Conservation (phyloP, 495 filamentous ascomycete genomes). For the Tuber microsphaerosporum region DNA sequence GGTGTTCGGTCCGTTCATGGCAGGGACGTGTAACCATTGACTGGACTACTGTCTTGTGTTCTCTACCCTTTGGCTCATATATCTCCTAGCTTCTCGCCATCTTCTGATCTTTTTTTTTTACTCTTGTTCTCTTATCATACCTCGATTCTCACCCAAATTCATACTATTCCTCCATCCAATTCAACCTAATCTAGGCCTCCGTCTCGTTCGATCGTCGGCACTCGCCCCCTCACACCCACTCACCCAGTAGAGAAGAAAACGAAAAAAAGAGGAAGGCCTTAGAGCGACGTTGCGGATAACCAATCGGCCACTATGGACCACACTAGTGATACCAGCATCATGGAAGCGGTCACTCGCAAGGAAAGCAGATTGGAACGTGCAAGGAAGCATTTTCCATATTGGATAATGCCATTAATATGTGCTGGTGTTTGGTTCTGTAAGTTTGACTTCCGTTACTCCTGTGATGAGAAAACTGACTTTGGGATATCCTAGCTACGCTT, state of each 20-base stretch:
- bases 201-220: background rate
- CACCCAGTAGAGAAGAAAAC: background rate
- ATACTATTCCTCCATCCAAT: background rate
- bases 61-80: background rate
- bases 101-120: background rate
- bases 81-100: background rate
- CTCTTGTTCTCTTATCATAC: background rate
- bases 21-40: too few relatives aligned
- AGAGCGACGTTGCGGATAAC: background rate
- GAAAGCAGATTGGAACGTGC: conserved; percentile 24
- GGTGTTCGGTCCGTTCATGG: too few relatives aligned
- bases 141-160: background rate
- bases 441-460: conserved; percentile 10
- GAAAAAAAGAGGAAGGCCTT: background rate
- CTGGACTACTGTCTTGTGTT: background rate
- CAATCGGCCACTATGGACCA: background rate
- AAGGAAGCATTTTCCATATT: conserved; percentile 50
- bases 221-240: background rate
- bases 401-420: conserved; percentile 76
- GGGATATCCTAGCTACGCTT: conserved; percentile 51
- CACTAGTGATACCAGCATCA: background rate
- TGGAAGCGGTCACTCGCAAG: conserved; percentile 6
- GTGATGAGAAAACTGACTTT: background rate
- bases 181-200: background rate
- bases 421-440: conserved; percentile 71